Evolutionary conservation across 2,329 filamentous ascomycete species (phyloP), one percentile per base, ranked within the genome.

Genomic region (Fusarium liriodendri): DNA sequence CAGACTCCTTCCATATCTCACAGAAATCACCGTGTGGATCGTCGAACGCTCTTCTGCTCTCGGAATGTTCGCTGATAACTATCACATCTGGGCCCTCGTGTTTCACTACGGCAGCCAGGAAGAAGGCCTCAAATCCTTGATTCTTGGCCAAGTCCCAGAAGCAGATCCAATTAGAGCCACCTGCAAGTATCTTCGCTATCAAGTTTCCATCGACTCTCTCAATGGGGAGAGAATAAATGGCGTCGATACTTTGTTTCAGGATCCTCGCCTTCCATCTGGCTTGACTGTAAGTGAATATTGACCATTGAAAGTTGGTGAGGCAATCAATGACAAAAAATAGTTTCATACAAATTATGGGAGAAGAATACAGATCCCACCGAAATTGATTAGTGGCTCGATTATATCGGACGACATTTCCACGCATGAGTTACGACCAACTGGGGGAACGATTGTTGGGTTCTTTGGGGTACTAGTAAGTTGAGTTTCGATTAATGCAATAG

Each of bases 141-240:
- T 58, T n/a, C n/a, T 62, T 8, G 66, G 66, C 22, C 52, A 14
- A 33, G n/a, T 65, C 18, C 62, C 62, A 45, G 50, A 33, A 6
- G 7, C 3, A 47, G 16, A 22, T 11, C 29, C 61, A 40, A 6
- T 14, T 2, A 35, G 2, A 16, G 32, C 38, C n/a, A 37, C 20
- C 16, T 55, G 8, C 22, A 35, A 57, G 54, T 14, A 37, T 25
- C 45, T 16, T 22, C 50, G 10, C 6, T 40, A 63, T 32, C 8
- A 55, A 14, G 2, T 68, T 3, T 40, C 32, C 1, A 38, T 69
- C 27, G 57, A 65, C 40, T 65, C 57, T 11, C 62, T 10, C 32
- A 50, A 57, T 29, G 66, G 62, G 25, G 66, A 69, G 14, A 37
- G 66, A 16, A 66, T 69, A 22, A 25, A 10, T 35, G 66, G 57